Conservation (phyloP, 2,329 filamentous ascomycete genomes). For the Sarocladiaceae sp. region DNA sequence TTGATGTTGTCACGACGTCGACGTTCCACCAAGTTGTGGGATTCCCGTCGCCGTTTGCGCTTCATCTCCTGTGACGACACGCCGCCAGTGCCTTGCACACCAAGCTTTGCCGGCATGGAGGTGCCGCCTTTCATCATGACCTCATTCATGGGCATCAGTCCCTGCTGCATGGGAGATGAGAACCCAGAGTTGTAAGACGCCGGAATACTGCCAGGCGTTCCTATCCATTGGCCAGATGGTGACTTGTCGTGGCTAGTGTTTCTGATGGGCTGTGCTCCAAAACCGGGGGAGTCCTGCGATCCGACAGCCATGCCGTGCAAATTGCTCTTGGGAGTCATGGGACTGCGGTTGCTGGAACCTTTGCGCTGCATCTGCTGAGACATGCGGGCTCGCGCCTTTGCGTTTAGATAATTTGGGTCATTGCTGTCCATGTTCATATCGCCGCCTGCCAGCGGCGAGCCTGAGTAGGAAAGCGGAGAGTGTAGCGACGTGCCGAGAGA, state of each 20-base stretch:
- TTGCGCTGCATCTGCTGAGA: conserved; percentile 66
- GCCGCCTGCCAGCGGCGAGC: conserved; percentile 32
- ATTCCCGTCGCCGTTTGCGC: conserved; percentile 83
- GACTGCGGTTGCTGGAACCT: conserved; percentile 69
- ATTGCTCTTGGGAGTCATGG: conserved; percentile 83
- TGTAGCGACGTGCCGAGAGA: conserved; percentile 48
- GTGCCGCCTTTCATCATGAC: conserved; percentile 84
- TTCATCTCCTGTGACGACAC: conserved; percentile 90
- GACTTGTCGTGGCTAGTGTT: conserved; percentile 73
- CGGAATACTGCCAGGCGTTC: conserved; percentile 72
- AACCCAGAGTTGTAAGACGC: conserved; percentile 89
- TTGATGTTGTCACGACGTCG: conserved; percentile 97
- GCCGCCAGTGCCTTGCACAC: conserved; percentile 34
- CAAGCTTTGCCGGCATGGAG: conserved; percentile 85
- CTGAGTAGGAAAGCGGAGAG: conserved; percentile 35
- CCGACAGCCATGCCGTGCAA: conserved; percentile 68
- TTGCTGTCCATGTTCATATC: conserved; percentile 45
- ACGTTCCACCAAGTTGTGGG: conserved; percentile 94
- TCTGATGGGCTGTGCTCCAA: conserved; percentile 74
- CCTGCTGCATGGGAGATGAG: conserved; percentile 71
- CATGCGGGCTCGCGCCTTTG: conserved; percentile 54
- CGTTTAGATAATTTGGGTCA: conserved; percentile 57
- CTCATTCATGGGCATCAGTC: conserved; percentile 73
- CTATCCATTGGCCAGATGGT: conserved; percentile 84
- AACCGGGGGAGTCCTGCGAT: conserved; percentile 64